Percentiles rank a stretch among this genome's conserved stretches.
These are phyloP conservation scores for Termitomyces titanicus DNA, from an alignment of 768 basidiomycete species.

Conservation along the genomic window DNA sequence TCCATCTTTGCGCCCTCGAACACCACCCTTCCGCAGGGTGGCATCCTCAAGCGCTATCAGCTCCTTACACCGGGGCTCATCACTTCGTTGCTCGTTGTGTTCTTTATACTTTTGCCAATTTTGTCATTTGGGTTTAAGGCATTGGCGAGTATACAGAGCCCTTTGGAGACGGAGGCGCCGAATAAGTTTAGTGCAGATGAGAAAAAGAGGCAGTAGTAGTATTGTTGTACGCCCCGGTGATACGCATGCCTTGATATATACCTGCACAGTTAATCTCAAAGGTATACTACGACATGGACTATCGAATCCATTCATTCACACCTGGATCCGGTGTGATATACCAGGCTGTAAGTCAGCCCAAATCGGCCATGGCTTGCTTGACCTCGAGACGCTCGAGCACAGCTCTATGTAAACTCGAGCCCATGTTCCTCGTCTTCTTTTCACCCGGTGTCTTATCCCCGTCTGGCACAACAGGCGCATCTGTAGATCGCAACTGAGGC, in stretches of 20 bases:
- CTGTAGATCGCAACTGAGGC: conserved; percentile 40
- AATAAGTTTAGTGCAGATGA: conserved; percentile 67
- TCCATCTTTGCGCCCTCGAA: conserved; percentile 20
- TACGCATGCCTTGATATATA: background rate
- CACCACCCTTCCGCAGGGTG: conserved; percentile 40
- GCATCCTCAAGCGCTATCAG: conserved; percentile 72
- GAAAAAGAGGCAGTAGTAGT: conserved; percentile 67
- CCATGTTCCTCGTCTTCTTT: conserved; percentile 35
- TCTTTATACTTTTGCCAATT: conserved; percentile 69
- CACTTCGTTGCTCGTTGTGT: conserved; percentile 53
- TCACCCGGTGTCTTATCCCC: conserved; percentile 4
- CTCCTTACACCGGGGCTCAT: conserved; percentile 77
- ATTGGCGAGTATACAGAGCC: conserved; percentile 71
- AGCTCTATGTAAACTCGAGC: conserved; percentile 67
- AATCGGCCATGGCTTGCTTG: conserved; percentile 62
- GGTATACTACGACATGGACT: background rate
- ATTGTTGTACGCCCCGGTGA: background rate
- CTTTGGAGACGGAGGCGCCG: conserved; percentile 56
- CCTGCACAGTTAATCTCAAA: background rate
- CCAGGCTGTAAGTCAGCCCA: conserved; percentile 8
- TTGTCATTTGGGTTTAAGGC: conserved; percentile 61
- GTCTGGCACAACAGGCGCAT: background rate
- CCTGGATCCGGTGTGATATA: background rate
- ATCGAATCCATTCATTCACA: background rate
- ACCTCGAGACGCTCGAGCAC: conserved; percentile 76